phyloP scores from a whole-genome alignment of 2,329 filamentous ascomycete species.

The Lasiodiplodia hormozganensis region DNA sequence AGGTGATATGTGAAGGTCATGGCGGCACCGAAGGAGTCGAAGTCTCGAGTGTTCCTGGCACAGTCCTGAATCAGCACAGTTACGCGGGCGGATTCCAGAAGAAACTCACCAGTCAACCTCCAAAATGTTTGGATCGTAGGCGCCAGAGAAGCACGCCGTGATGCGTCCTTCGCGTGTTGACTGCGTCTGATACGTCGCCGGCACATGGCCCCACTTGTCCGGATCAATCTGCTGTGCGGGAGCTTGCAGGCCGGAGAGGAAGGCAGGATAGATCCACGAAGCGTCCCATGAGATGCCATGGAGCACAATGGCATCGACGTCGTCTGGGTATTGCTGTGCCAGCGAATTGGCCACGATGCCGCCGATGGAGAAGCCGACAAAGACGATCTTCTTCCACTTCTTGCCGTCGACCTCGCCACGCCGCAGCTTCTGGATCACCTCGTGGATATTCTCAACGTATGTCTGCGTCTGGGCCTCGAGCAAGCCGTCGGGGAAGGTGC shows the following conservation, averaged over 20 bases:
- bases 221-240: background rate
- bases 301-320: conserved; percentile 3
- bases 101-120: background rate
- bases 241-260: background rate
- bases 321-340: background rate
- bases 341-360: background rate
- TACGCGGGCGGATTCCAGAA: background rate
- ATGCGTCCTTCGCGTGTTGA: background rate
- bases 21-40: background rate
- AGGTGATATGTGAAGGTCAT: background rate
- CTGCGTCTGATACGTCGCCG: background rate
- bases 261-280: background rate
- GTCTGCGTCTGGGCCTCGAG: conserved; percentile 4
- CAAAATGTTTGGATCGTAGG: background rate
- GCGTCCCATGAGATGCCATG: background rate
- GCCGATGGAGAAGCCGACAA: conserved; percentile 7
- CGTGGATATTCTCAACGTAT: background rate
- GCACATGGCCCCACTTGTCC: background rate
- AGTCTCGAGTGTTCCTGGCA: background rate
- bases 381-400: background rate
- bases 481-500: background rate
- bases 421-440: background rate
- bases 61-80: background rate
- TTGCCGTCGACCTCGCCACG: background rate
- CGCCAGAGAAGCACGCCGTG: background rate